A percentile compares a stretch with the other conserved stretches of the same genome.
phyloP scores from a whole-genome alignment of 768 basidiomycete genomes.

The Leccinum broughii region DNA sequence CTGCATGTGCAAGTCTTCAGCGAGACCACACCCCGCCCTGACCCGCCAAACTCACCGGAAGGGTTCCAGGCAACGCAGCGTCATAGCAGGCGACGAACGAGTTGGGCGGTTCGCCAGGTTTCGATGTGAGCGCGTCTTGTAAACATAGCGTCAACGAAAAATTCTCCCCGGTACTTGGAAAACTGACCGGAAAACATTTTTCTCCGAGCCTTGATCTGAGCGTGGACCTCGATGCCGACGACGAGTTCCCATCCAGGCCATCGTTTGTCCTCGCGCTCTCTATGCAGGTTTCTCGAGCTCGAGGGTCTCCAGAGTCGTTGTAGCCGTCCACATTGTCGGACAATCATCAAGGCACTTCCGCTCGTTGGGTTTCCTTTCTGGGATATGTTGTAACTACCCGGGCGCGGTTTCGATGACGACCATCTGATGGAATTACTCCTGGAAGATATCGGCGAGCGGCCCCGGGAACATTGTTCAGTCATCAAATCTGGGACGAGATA shows the following conservation, averaged over 20 bases:
- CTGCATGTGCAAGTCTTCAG: slow-evolving; percentile 5
- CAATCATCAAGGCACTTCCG: slow-evolving; percentile 25
- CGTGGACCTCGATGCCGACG: slow-evolving; percentile 94
- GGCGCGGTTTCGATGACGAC: not conserved
- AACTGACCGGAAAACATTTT: slow-evolving; percentile 84
- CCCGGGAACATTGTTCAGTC: not conserved
- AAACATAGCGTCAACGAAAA: not conserved
- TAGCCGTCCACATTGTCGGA: slow-evolving; percentile 16
- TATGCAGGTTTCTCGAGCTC: not conserved
- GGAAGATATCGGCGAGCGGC: not conserved
- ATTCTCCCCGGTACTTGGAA: too few species aligned
- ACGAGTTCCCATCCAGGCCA: slow-evolving; percentile 91
- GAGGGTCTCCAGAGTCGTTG: slow-evolving; percentile 18
- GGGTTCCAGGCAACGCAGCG: slow-evolving; percentile 89
- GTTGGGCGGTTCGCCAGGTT: slow-evolving; percentile 60
- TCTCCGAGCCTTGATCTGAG: slow-evolving; percentile 81
- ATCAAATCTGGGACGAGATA: not conserved
- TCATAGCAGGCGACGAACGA: slow-evolving; percentile 75
- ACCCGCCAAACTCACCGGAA: slow-evolving; percentile 62
- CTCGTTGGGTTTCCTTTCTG: slow-evolving; percentile 7
- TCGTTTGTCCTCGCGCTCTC: slow-evolving; percentile 32
- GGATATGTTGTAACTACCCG: not conserved
- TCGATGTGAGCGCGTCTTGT: slow-evolving; percentile 43
- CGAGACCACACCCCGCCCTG: not conserved
- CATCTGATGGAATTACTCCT: not conserved